Percentiles rank a stretch among this genome's conserved stretches.
phyloP scores from a whole-genome alignment of 1,139 yeast genomes.

The Debaryomyces sp. region DNA sequence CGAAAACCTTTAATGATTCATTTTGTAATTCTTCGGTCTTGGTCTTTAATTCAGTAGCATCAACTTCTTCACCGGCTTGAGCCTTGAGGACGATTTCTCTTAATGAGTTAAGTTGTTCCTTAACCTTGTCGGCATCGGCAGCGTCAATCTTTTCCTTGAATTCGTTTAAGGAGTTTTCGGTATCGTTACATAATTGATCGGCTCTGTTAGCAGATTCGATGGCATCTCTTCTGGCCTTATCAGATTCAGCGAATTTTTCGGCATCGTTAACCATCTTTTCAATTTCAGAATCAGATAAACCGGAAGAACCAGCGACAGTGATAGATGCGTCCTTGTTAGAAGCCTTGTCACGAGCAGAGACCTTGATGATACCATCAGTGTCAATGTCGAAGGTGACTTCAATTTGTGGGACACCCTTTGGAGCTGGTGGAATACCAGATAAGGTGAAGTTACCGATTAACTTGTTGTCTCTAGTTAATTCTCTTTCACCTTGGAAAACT shows the following conservation, averaged over 20 bases:
- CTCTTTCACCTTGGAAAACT: slow-evolving; percentile 98
- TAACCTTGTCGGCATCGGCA: slow-evolving; percentile 84
- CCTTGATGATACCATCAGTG: slow-evolving; percentile 98
- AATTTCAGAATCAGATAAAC: slow-evolving; percentile 93
- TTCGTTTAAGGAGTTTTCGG: slow-evolving; percentile 92
- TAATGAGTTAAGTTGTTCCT: slow-evolving; percentile 72
- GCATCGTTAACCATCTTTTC: slow-evolving; percentile 99
- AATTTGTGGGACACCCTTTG: slow-evolving; percentile 97
- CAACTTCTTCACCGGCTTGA: slow-evolving; percentile 89
- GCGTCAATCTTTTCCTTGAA: slow-evolving; percentile 91
- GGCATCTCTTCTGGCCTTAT: slow-evolving; percentile 91
- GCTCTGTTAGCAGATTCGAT: slow-evolving; percentile 97
- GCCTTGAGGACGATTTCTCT: slow-evolving; percentile 94
- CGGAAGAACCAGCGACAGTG: slow-evolving; percentile 98
- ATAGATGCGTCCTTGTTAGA: slow-evolving; percentile 98
- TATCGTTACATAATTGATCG: slow-evolving; percentile 94
- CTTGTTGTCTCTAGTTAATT: slow-evolving; percentile 93
- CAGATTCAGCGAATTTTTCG: slow-evolving; percentile 96
- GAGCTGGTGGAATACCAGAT: slow-evolving; percentile 93
- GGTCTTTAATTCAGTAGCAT: slow-evolving; percentile 80
- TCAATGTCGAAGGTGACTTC: slow-evolving; percentile 94
- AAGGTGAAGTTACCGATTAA: slow-evolving; percentile 92
- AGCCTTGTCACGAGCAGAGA: slow-evolving; percentile 97
- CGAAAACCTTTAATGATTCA: slow-evolving; percentile 90
- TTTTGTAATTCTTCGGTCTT: slow-evolving; percentile 95